Conservation (phyloP, 768 basidiomycete genomes). For the Boletus huronensis region DNA sequence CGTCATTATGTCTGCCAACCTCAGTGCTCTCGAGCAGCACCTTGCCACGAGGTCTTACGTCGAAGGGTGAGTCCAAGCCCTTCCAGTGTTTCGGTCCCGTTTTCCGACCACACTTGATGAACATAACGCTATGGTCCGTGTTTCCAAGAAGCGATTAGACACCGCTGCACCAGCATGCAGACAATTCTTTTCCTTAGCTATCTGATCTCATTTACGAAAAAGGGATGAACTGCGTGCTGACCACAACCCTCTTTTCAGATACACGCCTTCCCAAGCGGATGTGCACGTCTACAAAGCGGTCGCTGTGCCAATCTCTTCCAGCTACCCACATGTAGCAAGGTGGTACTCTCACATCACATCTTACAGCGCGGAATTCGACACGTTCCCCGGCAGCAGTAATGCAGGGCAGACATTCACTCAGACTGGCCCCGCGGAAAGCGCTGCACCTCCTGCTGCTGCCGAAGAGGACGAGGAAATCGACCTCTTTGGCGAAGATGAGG, state of each 20-base stretch:
- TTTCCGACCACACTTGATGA: conserved; percentile 51
- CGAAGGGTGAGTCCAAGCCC: conserved; percentile 70
- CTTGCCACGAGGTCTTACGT: conserved; percentile 85
- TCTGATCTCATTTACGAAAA: conserved; percentile 48
- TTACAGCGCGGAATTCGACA: conserved; percentile 70
- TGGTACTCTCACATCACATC: conserved; percentile 97
- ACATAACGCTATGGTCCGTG: conserved; percentile 87
- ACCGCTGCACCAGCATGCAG: conserved; percentile 78
- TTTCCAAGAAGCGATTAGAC: conserved; percentile 95
- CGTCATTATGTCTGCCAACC: conserved; percentile 59
- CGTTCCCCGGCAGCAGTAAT: conserved; percentile 81
- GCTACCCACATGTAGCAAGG: conserved; percentile 71
- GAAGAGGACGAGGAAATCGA: conserved; percentile 72
- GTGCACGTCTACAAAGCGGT: conserved; percentile 87
- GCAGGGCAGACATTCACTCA: conserved; percentile 74
- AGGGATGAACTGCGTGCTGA: conserved; percentile 4
- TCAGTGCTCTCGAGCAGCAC: conserved; percentile 78
- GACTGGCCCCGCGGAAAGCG: conserved; percentile 38
- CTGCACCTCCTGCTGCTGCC: conserved; percentile 43
- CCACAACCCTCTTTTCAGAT: conserved; percentile 44
- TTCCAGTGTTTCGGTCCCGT: conserved; percentile 3
- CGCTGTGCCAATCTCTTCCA: conserved; percentile 57
- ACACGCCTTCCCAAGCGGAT: conserved; percentile 91
- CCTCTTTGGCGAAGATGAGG: conserved; percentile 84
- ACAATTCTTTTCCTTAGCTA: conserved; percentile 64